A percentile compares a stretch with the other conserved stretches of the same genome.
These are phyloP conservation scores for Tricholoma saponaceum DNA, from an alignment of 768 basidiomycete genomes.

Conservation along the genomic window DNA sequence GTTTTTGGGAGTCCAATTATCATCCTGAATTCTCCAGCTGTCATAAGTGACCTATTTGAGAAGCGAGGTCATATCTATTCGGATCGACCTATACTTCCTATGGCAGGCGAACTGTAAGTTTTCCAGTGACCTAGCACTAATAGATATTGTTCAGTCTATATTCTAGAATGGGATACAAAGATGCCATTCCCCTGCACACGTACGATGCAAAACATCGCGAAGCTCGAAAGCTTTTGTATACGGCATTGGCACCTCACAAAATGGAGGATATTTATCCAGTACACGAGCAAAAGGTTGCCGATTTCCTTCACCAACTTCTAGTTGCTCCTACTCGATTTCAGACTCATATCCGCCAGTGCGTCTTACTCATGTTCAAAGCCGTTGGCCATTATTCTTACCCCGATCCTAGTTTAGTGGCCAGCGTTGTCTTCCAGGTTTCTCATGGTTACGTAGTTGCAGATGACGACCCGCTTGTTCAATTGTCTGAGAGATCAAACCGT, in stretches of 20 bases:
- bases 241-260: slow-evolving; percentile 2
- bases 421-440: slow-evolving; percentile 9
- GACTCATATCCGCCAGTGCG: slow-evolving; percentile 14
- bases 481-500: slow-evolving; percentile 5
- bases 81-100: slow-evolving; percentile 19
- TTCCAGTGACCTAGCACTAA: background rate
- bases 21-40: slow-evolving; percentile 24
- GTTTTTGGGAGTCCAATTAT: slow-evolving; percentile 20
- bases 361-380: background rate
- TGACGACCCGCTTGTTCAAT: slow-evolving; percentile 8
- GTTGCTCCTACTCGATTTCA: background rate
- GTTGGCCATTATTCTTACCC: background rate
- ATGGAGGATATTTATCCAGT: slow-evolving; percentile 1
- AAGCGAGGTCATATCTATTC: slow-evolving; percentile 26
- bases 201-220: slow-evolving; percentile 7
- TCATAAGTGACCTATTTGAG: slow-evolving; percentile 27
- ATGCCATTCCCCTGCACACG: slow-evolving; percentile 1
- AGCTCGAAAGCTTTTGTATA: slow-evolving; percentile 5
- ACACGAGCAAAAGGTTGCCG: slow-evolving; percentile 6
- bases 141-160: background rate
- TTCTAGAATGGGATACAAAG: slow-evolving; percentile 1
- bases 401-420: slow-evolving; percentile 2
- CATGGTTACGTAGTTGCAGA: slow-evolving; percentile 9
- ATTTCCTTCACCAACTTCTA: slow-evolving; percentile 5
- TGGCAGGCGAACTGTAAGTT: slow-evolving; percentile 11